Evolutionary conservation across 2,329 filamentous ascomycete species (phyloP).

Genomic region (Cucurbitaria berberidis): DNA sequence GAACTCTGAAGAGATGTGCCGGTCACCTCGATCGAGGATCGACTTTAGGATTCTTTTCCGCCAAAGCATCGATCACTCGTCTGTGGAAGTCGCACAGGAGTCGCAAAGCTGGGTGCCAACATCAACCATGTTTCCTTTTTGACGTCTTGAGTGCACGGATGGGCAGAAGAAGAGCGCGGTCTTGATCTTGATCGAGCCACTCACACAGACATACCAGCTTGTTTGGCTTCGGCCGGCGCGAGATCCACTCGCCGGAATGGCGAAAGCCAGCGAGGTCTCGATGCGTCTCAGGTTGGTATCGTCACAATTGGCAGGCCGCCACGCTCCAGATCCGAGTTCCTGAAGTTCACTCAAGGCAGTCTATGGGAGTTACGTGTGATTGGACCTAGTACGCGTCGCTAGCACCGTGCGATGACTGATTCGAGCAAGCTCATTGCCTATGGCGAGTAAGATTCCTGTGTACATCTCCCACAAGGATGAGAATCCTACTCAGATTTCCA

Average conservation of each 20-base stretch:
- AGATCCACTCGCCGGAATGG: constrained; percentile 66
- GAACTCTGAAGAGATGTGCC: constrained; percentile 59
- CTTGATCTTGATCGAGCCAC: constrained; percentile 37
- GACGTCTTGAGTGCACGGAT: constrained; percentile 37
- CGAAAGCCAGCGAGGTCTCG: constrained; percentile 61
- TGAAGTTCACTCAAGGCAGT: constrained; percentile 16
- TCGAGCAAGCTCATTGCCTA: constrained; percentile 7
- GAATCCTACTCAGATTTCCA: constrained; percentile 51
- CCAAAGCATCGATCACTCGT: constrained; percentile 12
- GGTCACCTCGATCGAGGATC: constrained; percentile 55
- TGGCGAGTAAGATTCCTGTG: constrained; percentile 55
- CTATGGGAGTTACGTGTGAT: constrained; percentile 19
- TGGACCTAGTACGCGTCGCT: constrained; percentile 37
- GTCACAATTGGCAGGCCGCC: constrained; percentile 44
- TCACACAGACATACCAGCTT: constrained; percentile 54
- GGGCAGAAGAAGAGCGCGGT: constrained; percentile 48
- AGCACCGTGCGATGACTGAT: constrained; percentile 21
- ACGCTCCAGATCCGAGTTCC: constrained; percentile 46
- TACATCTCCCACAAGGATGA: constrained; percentile 54
- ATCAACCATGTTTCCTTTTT: constrained; percentile 31
- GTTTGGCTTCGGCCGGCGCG: constrained; percentile 38
- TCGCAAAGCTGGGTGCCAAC: constrained; percentile 47
- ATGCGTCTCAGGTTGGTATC: constrained; percentile 39
- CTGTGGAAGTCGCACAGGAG: constrained; percentile 25
- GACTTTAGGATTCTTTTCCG: constrained; percentile 59